These are phyloP conservation scores for Exserohilum turcica DNA, from an alignment of 2,329 filamentous ascomycete genomes.

Conservation along the genomic window DNA sequence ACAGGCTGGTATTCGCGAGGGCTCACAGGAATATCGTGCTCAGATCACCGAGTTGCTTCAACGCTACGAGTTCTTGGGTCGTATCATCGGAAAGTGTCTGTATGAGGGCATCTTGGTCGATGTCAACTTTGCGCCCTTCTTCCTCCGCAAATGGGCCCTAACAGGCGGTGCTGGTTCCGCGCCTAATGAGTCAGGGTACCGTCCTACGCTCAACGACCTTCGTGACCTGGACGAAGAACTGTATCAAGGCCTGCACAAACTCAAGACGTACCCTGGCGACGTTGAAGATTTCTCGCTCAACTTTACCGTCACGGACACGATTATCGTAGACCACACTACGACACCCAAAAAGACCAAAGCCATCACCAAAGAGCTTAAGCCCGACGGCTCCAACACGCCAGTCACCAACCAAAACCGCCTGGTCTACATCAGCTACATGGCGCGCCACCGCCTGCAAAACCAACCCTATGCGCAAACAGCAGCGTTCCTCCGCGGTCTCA, in stretches of 20 bases:
- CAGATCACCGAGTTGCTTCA: slow-evolving; percentile 66
- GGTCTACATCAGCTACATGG: slow-evolving; percentile 92
- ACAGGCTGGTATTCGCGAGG: slow-evolving; percentile 57
- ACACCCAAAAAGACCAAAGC: slow-evolving; percentile 58
- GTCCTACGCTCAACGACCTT: slow-evolving; percentile 92
- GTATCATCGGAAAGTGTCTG: slow-evolving; percentile 92
- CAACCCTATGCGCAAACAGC: slow-evolving; percentile 83
- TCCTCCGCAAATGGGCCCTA: slow-evolving; percentile 92
- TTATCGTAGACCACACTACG: slow-evolving; percentile 48
- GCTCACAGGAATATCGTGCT: slow-evolving; percentile 62
- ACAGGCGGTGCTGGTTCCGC: slow-evolving; percentile 68
- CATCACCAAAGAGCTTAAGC: slow-evolving; percentile 75
- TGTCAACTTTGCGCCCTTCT: slow-evolving; percentile 91
- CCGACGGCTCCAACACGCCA: slow-evolving; percentile 72
- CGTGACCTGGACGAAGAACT: slow-evolving; percentile 88
- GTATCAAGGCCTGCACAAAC: slow-evolving; percentile 78
- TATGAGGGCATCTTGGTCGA: slow-evolving; percentile 97
- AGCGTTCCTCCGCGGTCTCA: slow-evolving; percentile 85
- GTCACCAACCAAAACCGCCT: slow-evolving; percentile 93
- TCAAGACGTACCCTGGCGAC: slow-evolving; percentile 86
- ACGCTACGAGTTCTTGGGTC: slow-evolving; percentile 88
- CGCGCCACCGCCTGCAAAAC: slow-evolving; percentile 79
- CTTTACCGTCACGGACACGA: slow-evolving; percentile 82
- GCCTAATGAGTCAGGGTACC: slow-evolving; percentile 73
- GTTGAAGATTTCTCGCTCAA: slow-evolving; percentile 81